Base-by-base conservation (phyloP, 2,329 filamentous ascomycete genomes). In the Parastagonospora nodorum region DNA sequence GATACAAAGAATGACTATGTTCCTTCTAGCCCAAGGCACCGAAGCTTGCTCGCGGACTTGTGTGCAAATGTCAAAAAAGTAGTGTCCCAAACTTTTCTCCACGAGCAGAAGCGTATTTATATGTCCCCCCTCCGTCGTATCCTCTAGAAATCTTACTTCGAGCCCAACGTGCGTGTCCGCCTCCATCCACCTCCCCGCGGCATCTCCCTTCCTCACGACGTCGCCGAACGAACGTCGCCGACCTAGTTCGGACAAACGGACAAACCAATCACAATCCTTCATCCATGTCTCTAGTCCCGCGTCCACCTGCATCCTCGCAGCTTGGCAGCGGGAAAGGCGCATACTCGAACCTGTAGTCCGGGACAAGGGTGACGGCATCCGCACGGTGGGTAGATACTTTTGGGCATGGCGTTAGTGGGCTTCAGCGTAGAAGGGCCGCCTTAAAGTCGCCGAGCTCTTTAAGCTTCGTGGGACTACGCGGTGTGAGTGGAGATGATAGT, bases 191-290 rank as follows among this genome's bases (percentile, higher is more conserved):
- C 35, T 16, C 35, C 12, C 28, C 27, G 11, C 35, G 24, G 12
- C n/a, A 43, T 32, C 45, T 40, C 38, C 30, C 31, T 43, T 31
- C 11, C 41, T 37, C 29, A 33, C 31, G 28, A 51, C 52, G 43
- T 52, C 37, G 52, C 58, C 58, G 55, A 60, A 50, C 37, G 33
- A 11, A 54, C 35, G 58, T 60, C 58, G 58, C 42, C 58, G 57
- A 60, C 55, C 43, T 57, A 47, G 28, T 54, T 58, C 52, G 57
- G 55, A 55, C 53, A 54, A 43, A 27, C 37, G 8, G 15, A 14
- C 24, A 9, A 16, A 49, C 52, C 52, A 55, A 55, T 55, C 52
- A 55, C 16, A 42, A 10, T 8, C 33, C 28, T 4, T 27, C 30
- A 12, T 36, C 19, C 27, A 19, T 9, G 11, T 27, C 14, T 33